Evolutionary conservation across 2,329 filamentous ascomycete genomes (phyloP).

Genomic region (Alternaria infectoria): DNA sequence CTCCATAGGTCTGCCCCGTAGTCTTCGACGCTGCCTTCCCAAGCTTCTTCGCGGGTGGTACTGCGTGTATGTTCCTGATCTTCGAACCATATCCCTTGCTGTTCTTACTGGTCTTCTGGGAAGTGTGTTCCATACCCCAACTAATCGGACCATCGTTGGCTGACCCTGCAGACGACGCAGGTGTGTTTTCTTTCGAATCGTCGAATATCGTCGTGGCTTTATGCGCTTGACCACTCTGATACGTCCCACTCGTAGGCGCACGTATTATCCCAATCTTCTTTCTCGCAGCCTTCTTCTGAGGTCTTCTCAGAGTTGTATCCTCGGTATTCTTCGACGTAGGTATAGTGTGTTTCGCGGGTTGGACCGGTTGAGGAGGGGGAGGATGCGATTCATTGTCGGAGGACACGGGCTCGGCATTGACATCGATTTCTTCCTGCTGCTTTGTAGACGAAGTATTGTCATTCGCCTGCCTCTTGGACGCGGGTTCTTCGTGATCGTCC

Average conservation of each 20-base stretch:
- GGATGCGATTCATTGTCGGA: slow-evolving; percentile 27
- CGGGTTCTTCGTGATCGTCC: slow-evolving; percentile 45
- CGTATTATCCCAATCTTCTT: slow-evolving; percentile 8
- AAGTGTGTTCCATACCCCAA: slow-evolving; percentile 17
- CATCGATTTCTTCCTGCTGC: slow-evolving; percentile 7
- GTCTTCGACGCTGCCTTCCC: slow-evolving; percentile 1
- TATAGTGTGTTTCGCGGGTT: slow-evolving; percentile 2
- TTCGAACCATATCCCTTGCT: slow-evolving; percentile 8
- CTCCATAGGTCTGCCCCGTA: not conserved
- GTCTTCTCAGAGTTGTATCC: slow-evolving; percentile 12
- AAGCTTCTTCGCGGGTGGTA: slow-evolving; percentile 6
- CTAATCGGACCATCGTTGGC: not conserved
- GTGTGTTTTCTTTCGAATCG: slow-evolving; percentile 27
- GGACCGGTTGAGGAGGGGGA: slow-evolving; percentile 6
- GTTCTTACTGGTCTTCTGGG: slow-evolving; percentile 10
- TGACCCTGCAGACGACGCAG: slow-evolving; percentile 10
- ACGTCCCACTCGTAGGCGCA: slow-evolving; percentile 12
- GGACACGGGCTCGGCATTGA: slow-evolving; percentile 30
- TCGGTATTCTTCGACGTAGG: not conserved
- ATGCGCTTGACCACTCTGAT: slow-evolving; percentile 11
- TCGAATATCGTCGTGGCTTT: slow-evolving; percentile 10
- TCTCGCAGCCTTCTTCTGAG: not conserved
- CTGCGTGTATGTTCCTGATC: slow-evolving; percentile 19
- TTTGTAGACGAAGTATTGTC: not conserved
- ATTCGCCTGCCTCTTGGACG: slow-evolving; percentile 8